A percentile compares a stretch with the other conserved stretches of the same genome.
Evolutionary conservation across 495 filamentous ascomycete genomes (phyloP).

Genomic region (Neurospora sp.): DNA sequence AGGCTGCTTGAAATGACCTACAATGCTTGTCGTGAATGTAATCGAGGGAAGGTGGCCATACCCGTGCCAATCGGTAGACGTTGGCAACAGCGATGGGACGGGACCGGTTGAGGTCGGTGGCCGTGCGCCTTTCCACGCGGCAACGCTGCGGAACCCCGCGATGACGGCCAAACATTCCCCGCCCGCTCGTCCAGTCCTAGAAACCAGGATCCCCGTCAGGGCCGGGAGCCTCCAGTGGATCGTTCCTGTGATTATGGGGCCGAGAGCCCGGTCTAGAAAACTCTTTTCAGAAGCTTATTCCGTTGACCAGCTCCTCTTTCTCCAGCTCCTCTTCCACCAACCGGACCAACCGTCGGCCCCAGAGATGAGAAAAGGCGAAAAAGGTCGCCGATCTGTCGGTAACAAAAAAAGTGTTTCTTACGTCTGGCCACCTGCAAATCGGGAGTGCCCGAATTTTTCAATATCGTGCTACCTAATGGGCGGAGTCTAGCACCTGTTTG

Average conservation of each 20-base stretch:
- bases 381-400: not conserved
- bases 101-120: not conserved
- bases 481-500: not conserved
- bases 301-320: not conserved
- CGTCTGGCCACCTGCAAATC: not conserved
- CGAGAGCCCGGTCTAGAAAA: not conserved
- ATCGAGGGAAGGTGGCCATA: not conserved
- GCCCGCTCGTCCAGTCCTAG: not conserved
- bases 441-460: not conserved
- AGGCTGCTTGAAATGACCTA: not conserved
- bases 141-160: not conserved
- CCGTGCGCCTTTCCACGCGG: not conserved
- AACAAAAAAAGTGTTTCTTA: not conserved
- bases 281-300: not conserved
- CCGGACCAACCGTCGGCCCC: not conserved
- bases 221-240: not conserved
- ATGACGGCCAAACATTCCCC: not conserved
- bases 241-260: not conserved
- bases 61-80: not conserved
- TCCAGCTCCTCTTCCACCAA: not conserved
- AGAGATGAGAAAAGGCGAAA: not conserved
- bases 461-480: not conserved
- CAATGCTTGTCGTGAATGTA: not conserved
- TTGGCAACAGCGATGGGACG: not conserved
- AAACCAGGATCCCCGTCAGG: not conserved